Evolutionary conservation across 2,329 filamentous ascomycete genomes (phyloP).

Genomic region (Ploettnerulaceae sp.): DNA sequence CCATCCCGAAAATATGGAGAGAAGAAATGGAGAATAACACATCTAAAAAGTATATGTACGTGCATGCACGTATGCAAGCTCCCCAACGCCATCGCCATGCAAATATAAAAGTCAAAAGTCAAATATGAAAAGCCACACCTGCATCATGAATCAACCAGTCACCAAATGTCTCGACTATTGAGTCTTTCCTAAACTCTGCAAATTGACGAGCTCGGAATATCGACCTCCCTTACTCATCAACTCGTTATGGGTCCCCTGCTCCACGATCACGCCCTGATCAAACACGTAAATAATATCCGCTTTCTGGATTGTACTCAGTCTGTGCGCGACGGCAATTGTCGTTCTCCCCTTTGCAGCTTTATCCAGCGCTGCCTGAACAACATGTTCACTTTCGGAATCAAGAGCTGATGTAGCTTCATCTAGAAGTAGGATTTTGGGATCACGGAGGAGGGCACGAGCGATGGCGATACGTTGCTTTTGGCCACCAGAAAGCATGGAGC

Average conservation of each 20-base stretch:
- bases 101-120: too few relatives aligned
- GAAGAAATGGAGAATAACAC: too few relatives aligned
- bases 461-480: constrained; percentile 93
- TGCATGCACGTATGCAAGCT: too few relatives aligned
- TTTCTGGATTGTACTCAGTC: constrained; percentile 88
- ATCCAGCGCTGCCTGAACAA: constrained; percentile 77
- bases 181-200: constrained; percentile 68
- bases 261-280: constrained; percentile 80
- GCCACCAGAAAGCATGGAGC: constrained; percentile 77
- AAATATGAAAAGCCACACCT: too few relatives aligned
- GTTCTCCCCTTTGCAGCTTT: constrained; percentile 78
- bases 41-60: too few relatives aligned
- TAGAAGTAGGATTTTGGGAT: constrained; percentile 80
- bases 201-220: constrained; percentile 73
- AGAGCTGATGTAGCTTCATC: constrained; percentile 78
- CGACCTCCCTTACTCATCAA: constrained; percentile 65
- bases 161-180: not conserved
- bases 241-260: constrained; percentile 74
- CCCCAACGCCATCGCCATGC: too few relatives aligned
- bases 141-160: not conserved
- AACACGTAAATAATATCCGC: constrained; percentile 97
- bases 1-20: too few relatives aligned
- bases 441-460: constrained; percentile 82
- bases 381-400: constrained; percentile 71
- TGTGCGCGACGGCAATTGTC: constrained; percentile 90